Conservation (phyloP, 768 basidiomycete species). For the Cantharellus anzutake region DNA sequence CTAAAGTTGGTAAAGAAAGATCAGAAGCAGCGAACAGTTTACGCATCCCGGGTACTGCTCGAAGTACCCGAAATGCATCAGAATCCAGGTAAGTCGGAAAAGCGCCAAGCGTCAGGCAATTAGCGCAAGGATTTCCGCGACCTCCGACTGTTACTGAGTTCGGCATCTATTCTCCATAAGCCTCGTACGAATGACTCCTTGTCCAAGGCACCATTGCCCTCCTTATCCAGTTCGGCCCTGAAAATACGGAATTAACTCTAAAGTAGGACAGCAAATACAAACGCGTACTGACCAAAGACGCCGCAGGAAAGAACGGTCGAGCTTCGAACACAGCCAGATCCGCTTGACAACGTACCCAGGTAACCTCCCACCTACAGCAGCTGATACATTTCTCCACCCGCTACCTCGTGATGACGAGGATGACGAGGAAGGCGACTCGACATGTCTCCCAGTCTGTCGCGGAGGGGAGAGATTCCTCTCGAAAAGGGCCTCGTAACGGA, state of each 20-base stretch:
- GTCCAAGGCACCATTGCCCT: slow-evolving; percentile 35
- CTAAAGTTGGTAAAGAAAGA: no score
- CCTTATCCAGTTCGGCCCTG: slow-evolving; percentile 56
- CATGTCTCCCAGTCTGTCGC: not conserved
- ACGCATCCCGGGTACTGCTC: no score
- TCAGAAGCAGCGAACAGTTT: no score
- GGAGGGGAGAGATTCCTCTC: slow-evolving; percentile 22
- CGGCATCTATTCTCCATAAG: slow-evolving; percentile 80
- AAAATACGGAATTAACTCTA: not conserved
- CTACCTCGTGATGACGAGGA: not conserved
- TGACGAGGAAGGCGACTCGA: not conserved
- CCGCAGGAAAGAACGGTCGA: slow-evolving; percentile 32
- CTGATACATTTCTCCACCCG: not conserved
- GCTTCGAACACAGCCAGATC: slow-evolving; percentile 44
- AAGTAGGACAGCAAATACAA: not conserved
- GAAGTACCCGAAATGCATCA: no score
- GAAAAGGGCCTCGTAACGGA: slow-evolving; percentile 52
- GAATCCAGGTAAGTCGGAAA: no score
- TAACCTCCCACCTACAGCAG: slow-evolving; percentile 29
- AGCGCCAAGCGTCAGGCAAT: no score
- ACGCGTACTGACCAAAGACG: slow-evolving; percentile 41
- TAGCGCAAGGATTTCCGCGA: no score
- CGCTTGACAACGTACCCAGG: slow-evolving; percentile 35
- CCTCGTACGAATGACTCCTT: slow-evolving; percentile 50
- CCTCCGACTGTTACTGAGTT: slow-evolving; percentile 30